Evolutionary conservation across 192 early-diverging fungal species (phyloP), one percentile per base, ranked within the genome.

Genomic region (Gonapodya prolifera): DNA sequence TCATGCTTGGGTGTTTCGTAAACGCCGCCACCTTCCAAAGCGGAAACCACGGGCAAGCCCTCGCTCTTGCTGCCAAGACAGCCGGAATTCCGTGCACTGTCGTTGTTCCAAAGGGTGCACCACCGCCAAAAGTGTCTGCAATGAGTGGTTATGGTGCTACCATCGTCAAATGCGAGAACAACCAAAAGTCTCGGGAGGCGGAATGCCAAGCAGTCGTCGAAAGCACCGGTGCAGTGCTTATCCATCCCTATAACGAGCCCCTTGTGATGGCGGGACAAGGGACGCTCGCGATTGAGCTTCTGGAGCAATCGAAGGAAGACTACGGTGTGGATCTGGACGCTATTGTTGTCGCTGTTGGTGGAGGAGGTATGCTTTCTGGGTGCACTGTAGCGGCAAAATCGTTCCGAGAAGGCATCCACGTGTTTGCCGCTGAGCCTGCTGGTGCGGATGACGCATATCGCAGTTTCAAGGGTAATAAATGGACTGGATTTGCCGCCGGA

Each of bases 241-340:
- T 89, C 33, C 86, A 86, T 34, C 87, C 88, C 31, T 89, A 81
- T 69, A 80, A 89, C 2, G 77, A 89, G 34, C 79, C 80, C 16
- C 34, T 79, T 70, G 84, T 89, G 13, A 89, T 89, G 73, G 83
- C 87, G 34, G 88, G 88, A 0, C 88, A 89, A 34, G 88, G 88
- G 8, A 89, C 88, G n/a, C 75, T 85, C 2, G 80, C 79, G 61
- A 70, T 89, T 2, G 88, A 89, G 75, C 77, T 89, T 1, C 34
- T 89, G n/a, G 31, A 80, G 0, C 88, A 89, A 79, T 75, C 79
- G 13, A 69, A 76, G 35, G 79, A 84, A 36, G 45, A 61, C 8
- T 33, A 75, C 33, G 35, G 45, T 2, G 74, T 28, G 30, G 80
- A 70, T 31, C 78, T 89, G 31, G 88, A 89, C 76, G 81, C 81